phyloP scores from a whole-genome alignment of 805 yeast genomes.

The Kockiozyma suomiensis region DNA sequence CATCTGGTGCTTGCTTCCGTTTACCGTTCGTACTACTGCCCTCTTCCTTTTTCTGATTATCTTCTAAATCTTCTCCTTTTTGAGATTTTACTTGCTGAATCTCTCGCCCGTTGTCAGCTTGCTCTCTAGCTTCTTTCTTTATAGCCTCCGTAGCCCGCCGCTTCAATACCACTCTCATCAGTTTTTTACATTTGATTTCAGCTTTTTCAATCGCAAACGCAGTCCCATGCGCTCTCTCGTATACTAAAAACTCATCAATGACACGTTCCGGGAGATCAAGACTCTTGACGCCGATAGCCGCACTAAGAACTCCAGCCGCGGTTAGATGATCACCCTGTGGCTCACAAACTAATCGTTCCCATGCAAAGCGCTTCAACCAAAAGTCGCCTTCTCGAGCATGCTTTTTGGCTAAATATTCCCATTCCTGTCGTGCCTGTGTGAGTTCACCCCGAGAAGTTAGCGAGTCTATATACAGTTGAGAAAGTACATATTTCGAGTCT shows the following conservation, averaged over 20 bases:
- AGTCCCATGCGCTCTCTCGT: conserved; percentile 45
- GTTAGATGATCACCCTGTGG: conserved; percentile 38
- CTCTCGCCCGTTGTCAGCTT: conserved; percentile 14
- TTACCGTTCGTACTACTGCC: neutral
- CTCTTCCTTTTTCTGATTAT: neutral
- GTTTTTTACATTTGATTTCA: conserved; percentile 39
- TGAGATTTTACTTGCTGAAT: neutral
- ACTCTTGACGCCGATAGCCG: conserved; percentile 40
- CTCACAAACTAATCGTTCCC: conserved; percentile 41
- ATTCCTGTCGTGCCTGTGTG: conserved; percentile 13
- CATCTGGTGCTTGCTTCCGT: conserved; percentile 1
- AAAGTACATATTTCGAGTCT: conserved; percentile 11
- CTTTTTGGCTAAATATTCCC: conserved; percentile 38
- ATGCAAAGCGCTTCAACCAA: conserved; percentile 52
- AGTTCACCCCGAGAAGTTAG: conserved; percentile 11
- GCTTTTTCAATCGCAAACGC: conserved; percentile 37
- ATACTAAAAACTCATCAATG: conserved; percentile 49
- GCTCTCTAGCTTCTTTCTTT: conserved; percentile 17
- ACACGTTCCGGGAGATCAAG: conserved; percentile 58
- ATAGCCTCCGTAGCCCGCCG: conserved; percentile 26
- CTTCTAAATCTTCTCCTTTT: neutral
- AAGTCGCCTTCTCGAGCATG: conserved; percentile 48
- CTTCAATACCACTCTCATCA: conserved; percentile 29
- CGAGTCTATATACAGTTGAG: conserved; percentile 16
- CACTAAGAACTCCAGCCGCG: conserved; percentile 41